Base-by-base conservation (phyloP, 305 asterid species). In the Andrographis paniculata region DNA sequence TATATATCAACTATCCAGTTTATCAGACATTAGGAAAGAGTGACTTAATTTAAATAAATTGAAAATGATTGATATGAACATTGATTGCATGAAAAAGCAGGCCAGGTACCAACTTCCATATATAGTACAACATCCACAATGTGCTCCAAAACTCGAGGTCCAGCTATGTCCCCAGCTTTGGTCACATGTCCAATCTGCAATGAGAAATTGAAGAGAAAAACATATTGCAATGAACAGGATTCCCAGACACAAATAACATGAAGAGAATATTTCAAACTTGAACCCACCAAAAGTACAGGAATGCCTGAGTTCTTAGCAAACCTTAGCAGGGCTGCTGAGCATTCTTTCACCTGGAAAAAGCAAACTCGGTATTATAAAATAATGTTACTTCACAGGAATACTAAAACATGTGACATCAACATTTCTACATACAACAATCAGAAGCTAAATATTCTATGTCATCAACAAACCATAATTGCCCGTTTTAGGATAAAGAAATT, bases 101-200 rank as follows among this genome's bases (percentile, higher is more conserved):
- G 46, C 42, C 46, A 20, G 33, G 50, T 52, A 61, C 55, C 38
- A 43, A 52, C 8, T 8, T 24, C 99, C 93, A 91, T 70, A 67
- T 83, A 83, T 52, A 91, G 65, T 62, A 91, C 99, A 60, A 76
- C 99, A 70, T 91, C 96, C 59, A 91, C 96, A 9, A 81, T 83
- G 77, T 91, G 99, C 81, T 91, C 96, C 69, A 91, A 66, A 44
- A 72, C 85, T 49, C 92, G 96, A 73, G 99, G 96, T 45, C 99
- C 99, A 55, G 99, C 99, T 55, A 87, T 87, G 24, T 91, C 99
- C 64, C 99, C 96, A 53, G 87, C 58, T 72, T 91, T 91, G 20
- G 92, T 91, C 71, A 87, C 96, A 66, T 91, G 99, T 11, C 99
- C 99, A 64, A 76, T 68, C 96, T 82, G 74, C 78, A 70, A 61